Evolutionary conservation across 2,329 filamentous ascomycete genomes (phyloP).

Genomic region (Monosporascus sp.): DNA sequence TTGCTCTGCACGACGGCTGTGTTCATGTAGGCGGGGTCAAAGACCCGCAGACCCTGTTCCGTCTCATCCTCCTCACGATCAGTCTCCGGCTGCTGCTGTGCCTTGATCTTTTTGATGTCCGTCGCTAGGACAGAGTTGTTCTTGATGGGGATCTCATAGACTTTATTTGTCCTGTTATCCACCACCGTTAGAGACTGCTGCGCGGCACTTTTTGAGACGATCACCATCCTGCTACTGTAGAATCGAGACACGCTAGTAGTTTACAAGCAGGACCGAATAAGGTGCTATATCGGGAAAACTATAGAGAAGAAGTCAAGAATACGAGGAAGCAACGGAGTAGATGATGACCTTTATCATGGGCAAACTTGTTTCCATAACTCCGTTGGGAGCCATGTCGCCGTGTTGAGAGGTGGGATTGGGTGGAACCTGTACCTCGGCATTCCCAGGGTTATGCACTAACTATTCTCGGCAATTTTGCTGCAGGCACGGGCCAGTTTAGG

Average conservation of each 20-base stretch:
- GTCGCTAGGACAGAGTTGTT: conserved; percentile 46
- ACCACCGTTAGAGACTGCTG: conserved; percentile 36
- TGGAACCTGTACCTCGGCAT: background rate
- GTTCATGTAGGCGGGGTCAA: conserved; percentile 50
- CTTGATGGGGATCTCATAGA: conserved; percentile 44
- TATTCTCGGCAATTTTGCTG: background rate
- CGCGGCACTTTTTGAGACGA: conserved; percentile 20
- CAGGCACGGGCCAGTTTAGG: background rate
- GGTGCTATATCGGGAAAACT: background rate
- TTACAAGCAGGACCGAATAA: background rate
- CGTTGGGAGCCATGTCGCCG: background rate
- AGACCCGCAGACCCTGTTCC: conserved; percentile 43
- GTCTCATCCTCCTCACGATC: conserved; percentile 42
- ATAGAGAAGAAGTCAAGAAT: background rate
- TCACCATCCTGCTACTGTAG: conserved; percentile 18
- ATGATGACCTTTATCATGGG: background rate
- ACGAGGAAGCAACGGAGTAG: background rate
- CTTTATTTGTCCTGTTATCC: conserved; percentile 45
- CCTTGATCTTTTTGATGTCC: conserved; percentile 48
- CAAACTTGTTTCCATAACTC: background rate
- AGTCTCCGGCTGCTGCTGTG: conserved; percentile 21
- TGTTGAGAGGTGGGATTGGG: background rate
- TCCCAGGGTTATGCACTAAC: background rate
- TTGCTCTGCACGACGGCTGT: conserved; percentile 44
- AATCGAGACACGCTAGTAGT: background rate